Evolutionary conservation across 768 basidiomycete species (phyloP), one percentile per base, ranked within the genome.

Genomic region (Suillus clintonianus): DNA sequence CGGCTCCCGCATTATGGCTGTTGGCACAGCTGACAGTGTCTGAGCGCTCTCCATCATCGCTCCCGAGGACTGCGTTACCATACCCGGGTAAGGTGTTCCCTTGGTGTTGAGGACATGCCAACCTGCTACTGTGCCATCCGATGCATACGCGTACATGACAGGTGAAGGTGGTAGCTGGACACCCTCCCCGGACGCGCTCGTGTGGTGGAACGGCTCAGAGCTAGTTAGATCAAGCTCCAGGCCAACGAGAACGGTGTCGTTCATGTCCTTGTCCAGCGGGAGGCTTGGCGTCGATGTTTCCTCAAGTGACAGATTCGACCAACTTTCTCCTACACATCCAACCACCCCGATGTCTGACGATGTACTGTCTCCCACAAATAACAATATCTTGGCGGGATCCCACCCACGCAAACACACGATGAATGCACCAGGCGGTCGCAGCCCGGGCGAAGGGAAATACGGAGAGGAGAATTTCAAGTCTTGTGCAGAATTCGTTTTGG

Each of bases 91-190:
- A 9, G 82, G 77, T 19, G 67, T 73, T 1, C 79, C 81, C 47
- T 82, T 83, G 9, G 80, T 77, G 70, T 89, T 85, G 42, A 90
- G 83, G 24, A 90, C 70, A 71, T 87, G 80, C 91, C 92, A 94
- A 4, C 81, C 92, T 55, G 87, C 83, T 27, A 94, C 61, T 0
- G 91, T 90, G 22, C 92, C 92, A 69, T 94, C 92, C 60, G 87
- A 91, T 13, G 90, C 81, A 73, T 91, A 93, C 3, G 85, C 88
- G 71, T 87, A 92, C 74, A 92, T 76, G 61, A 92, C 79, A 0
- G 92, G 92, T 14, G 81, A 80, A 11, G 84, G 77, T 13, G 84
- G 82, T 3, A 82, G 64, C 14, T 79, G 79, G 7, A 77, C 69
- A 15, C 72, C 73, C 65, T 83, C 82, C 5, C 82, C 82, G 0